Base-by-base conservation (phyloP, 805 yeast species). In the Lachancea waltii region DNA sequence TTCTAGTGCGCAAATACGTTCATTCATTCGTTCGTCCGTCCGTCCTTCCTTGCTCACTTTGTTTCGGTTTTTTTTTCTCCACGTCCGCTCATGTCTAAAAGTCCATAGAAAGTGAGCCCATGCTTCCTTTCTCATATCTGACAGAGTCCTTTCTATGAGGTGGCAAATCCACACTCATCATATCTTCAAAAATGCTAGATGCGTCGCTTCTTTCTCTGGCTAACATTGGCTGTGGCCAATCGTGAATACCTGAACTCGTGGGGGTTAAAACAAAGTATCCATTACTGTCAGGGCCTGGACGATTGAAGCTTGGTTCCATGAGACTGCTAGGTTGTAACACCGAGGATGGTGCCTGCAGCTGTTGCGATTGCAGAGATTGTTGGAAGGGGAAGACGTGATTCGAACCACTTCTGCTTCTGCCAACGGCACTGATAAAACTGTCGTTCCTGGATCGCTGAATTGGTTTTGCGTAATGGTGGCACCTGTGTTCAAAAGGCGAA, bases 361-460 rank as follows among this genome's bases (percentile, higher is more conserved):
- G 26, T 13, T 23, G 26, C 13, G 36, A 36, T 27, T 22, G 46
- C 37, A 28, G 34, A 19, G 45, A n/a, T 14, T 40, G 40, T 24
- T 22, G 46, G 30, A 25, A 38, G 22, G 46, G 37, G 9, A 40
- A 36, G 7, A 45, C 17, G 29, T 47, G 54, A 13, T 50, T 50
- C 2, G 58, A 49, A 34, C 49, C 52, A 30, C 54, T 51, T 30
- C 57, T 48, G 25, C 51, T 42, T 36, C 56, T 45, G 7, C 40
- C 41, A 1, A 36, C 38, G 16, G 42, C 45, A 15, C 40, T 41
- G n/a, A 44, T 37, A 21, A 44, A 41, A 33, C 45, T 44, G 33
- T 44, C 43, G 33, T 35, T 41, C 27, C 48, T 27, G 3, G 48
- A 36, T 13, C 45, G 43, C 11, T 26, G 40, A 5, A 38, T n/a